Base-by-base conservation (phyloP, 768 basidiomycete species). In the Nevesoporus exiguus region DNA sequence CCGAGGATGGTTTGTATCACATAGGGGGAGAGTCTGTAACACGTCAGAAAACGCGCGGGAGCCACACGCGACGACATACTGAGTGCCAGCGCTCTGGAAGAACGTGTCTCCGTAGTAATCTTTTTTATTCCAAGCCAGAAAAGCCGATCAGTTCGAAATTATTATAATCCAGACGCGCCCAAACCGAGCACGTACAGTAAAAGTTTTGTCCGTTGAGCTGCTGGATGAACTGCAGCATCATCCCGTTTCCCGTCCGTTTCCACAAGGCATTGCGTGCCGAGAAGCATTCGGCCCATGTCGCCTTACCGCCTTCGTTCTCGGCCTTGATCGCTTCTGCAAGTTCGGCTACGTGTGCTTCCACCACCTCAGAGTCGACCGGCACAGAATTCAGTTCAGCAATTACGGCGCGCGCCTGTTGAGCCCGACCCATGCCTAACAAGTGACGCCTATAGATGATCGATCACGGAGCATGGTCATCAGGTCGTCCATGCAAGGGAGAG, bases 1-100 rank as follows among this genome's bases (percentile, higher is more conserved):
- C 88, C 88, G 17, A 89, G 76, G 53, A 89, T 83, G 7, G 79
- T 76, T 62, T 90, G 88, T 61, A 89, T 86, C 30, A 82, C 78
- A 69, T 88, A 90, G 0, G 88, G 81, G 7, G 75, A 77, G 49
- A 90, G 70, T 22, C 80, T 82, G 40, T 2, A 37, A 40, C 40
- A 21, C 48, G 44, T 37, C 33, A 47, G 43, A 29, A 39, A 1
- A 30, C 5, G 25, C 22, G 17, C 10, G 30, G 0, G 24, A 5
- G 10, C 29, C 1, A 24, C 41, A 15, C 15, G 47, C 27, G 13
- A 29, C 13, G 14, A 66, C 79, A 47, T 61, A 83, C 82, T 74
- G 59, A 5, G 86, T 86, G 34, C 85, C 84, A 10, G 87, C 84
- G 51, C 80, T 83, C 67, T 85, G 58, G 47, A 59, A 59, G 40